Conservation (phyloP, 257 asterid species). For the Mitragyna speciosa region DNA sequence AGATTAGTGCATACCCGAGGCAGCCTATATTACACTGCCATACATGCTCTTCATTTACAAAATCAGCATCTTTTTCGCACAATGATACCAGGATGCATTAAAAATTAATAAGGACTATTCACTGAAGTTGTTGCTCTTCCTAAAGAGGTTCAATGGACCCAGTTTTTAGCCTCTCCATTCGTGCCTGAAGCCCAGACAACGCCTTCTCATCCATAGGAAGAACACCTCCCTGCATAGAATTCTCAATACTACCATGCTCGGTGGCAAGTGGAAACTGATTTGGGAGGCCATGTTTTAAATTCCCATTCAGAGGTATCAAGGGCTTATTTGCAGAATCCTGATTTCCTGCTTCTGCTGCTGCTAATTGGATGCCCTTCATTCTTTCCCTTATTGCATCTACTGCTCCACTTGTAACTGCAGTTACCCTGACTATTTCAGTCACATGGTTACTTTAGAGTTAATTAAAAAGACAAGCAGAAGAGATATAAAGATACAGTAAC, state of each 20-base stretch:
- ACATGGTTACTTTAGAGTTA: constrained; percentile 3
- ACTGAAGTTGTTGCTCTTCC: constrained; percentile 5
- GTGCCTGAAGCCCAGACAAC: constrained; percentile 95
- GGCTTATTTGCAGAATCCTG: constrained; percentile 60
- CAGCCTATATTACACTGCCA: constrained; percentile 22
- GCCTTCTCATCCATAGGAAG: constrained; percentile 99
- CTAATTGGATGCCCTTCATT: constrained; percentile 94
- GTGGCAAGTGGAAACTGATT: constrained; percentile 35
- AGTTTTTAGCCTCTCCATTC: constrained; percentile 94
- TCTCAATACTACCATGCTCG: constrained; percentile 47
- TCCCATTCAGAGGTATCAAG: constrained; percentile 55
- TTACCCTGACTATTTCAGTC: constrained; percentile 1
- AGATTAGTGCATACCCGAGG: constrained; percentile 10
- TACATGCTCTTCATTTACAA: constrained; percentile 32
- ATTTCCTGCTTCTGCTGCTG: constrained; percentile 65
- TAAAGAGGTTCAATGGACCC: constrained; percentile 75
- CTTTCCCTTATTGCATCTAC: constrained; percentile 96
- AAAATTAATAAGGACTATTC: constrained; percentile 17
- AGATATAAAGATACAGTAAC: constrained; percentile 10
- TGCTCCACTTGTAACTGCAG: constrained; percentile 85
- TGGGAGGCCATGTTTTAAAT: constrained; percentile 32
- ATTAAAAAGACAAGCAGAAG: not conserved
- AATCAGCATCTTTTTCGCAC: constrained; percentile 32
- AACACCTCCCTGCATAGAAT: constrained; percentile 54
- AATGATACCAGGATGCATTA: constrained; percentile 27